Evolutionary conservation across 805 yeast species (phyloP), one percentile per base, ranked within the genome.

Genomic region (Starmerella floricola): DNA sequence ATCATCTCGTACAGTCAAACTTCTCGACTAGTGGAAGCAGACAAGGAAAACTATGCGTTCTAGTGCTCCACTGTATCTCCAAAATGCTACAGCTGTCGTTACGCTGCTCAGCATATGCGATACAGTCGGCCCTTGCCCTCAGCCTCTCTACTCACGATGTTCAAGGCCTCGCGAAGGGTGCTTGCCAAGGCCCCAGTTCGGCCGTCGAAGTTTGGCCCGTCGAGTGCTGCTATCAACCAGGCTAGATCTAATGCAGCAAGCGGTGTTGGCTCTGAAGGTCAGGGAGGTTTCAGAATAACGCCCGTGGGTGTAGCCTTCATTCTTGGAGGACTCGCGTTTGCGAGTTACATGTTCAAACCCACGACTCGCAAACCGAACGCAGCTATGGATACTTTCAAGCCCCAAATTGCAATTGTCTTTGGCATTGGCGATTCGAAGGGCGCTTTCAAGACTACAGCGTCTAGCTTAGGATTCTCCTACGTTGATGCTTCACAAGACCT

Each of bases 321-420:
- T 3, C 40, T 53, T 2, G 55, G 53, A 12, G 53, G 55, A 3
- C 45, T 52, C 2, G 50, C 51, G 2, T 26, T 48, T 12, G 57
- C 47, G 3, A 41, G 46, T 37, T 53, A 44, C 33, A 18, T 53
- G 17, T 41, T 46, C 16, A 48, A 50, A 34, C 57, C 57, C 3
- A 21, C 41, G 10, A 51, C 38, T 10, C 38, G 42, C 2, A 15
- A 27, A 38, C 57, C 57, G 6, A 24, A 33, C 1, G 54, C 55
- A 0, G 55, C 55, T 1, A 28, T 52, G 37, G 57, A 53, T 18
- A 41, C 49, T 1, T 42, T 53, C 32, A 45, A 49, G 38, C 57
- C 52, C 11, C 42, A 41, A 6, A 43, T 53, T 6, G 52, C 53
- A 11, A 44, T 53, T 12, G 34, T 53, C 8, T 53, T 53, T 36